Percentiles rank a stretch among this genome's conserved stretches.
Evolutionary conservation across 306 rosid species (phyloP).

Genomic region (Quercus bicolor): DNA sequence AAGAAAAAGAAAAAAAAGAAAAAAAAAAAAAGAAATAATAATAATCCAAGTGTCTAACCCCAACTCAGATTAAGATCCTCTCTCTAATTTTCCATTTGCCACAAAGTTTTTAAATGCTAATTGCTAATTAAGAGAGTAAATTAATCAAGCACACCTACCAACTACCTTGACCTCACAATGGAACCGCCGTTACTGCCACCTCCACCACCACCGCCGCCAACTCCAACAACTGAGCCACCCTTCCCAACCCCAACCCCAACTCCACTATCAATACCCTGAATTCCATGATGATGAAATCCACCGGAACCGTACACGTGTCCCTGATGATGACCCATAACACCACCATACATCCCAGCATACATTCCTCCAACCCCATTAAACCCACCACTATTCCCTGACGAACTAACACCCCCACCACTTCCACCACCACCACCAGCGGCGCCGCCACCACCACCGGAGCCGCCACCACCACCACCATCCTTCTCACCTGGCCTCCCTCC

Average conservation of each 20-base stretch:
- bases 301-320: slow-evolving; percentile 47
- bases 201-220: slow-evolving; percentile 1
- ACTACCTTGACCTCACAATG: slow-evolving; percentile 34
- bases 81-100: neutral
- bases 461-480: slow-evolving; percentile 37
- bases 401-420: slow-evolving; percentile 19
- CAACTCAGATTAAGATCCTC: neutral
- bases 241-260: slow-evolving; percentile 4
- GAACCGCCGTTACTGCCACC: slow-evolving; percentile 15
- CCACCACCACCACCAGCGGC: slow-evolving; percentile 29
- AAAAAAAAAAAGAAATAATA: neutral
- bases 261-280: slow-evolving; percentile 15
- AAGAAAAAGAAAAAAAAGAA: neutral
- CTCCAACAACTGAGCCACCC: slow-evolving; percentile 22
- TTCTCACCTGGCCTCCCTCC: slow-evolving; percentile 32
- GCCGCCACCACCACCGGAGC: slow-evolving; percentile 22
- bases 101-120: neutral
- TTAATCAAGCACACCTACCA: neutral
- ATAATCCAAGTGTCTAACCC: neutral
- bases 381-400: slow-evolving; percentile 17
- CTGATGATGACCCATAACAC: slow-evolving; percentile 47
- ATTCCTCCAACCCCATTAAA: slow-evolving; percentile 44
- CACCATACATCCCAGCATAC: slow-evolving; percentile 48
- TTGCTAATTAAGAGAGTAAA: neutral
- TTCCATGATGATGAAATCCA: slow-evolving; percentile 39